Evolutionary conservation across 345 rosid genomes (phyloP), one percentile per base, ranked within the genome.

Genomic region (Citrus mangshanensis): DNA sequence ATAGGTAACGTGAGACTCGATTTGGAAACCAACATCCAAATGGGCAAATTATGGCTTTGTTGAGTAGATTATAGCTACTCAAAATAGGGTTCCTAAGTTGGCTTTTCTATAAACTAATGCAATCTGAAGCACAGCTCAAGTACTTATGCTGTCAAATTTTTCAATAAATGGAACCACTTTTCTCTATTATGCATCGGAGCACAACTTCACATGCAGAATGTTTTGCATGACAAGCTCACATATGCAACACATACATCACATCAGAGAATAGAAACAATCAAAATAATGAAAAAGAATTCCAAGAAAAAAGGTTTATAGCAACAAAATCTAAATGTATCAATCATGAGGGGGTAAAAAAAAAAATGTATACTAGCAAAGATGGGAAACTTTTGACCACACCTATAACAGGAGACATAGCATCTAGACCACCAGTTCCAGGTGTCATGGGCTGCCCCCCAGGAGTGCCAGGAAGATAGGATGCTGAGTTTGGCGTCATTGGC

Each of bases 361-460:
- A 35, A 0, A 0, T 16, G 24, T n/a, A 24, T 18, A 62, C 19
- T 19, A 42, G 59, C 27, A 59, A 79, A 72, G n/a, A 35, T 40
- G 12, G 40, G 34, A 37, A 72, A 64, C 25, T 22, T 58, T 46
- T 74, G 24, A 56, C 64, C 84, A 8, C 64, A 96, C 95, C 97
- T 87, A 91, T 81, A 70, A 85, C 97, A 77, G 99, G 98, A 78
- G 99, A 96, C 97, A 93, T 93, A 73, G 83, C 82, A 87, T 96
- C 97, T 25, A 89, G 91, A 83, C 98, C 95, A 54, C 89, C 94
- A 42, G 91, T 89, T 56, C 91, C 93, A n/a, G 99, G 99, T 25
- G 98, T 96, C 99, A 96, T 96, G 60, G 96, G 98, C 81, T 96
- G 99, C 75, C 98, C 98, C 55, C 98, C 98, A 59, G 98, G 99